phyloP scores from a whole-genome alignment of 345 rosid genomes.

The Citrus trifoliata region DNA sequence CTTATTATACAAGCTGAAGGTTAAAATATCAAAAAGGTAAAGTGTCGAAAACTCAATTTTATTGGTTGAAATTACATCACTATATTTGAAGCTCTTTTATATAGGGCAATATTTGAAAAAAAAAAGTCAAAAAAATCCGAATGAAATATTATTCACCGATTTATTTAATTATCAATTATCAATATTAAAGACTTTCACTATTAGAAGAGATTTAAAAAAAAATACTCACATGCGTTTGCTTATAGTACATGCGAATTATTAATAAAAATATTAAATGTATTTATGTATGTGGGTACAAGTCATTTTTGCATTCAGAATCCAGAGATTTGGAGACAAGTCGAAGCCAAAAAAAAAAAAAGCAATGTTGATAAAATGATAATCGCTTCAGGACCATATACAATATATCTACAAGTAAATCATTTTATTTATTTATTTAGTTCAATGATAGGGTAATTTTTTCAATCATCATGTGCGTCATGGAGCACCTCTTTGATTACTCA shows the following conservation, averaged over 20 bases:
- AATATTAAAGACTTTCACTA: too few relatives aligned
- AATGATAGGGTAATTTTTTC: not conserved
- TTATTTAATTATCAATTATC: too few relatives aligned
- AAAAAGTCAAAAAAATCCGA: too few relatives aligned
- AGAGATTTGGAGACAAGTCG: not conserved
- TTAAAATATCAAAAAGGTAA: too few relatives aligned
- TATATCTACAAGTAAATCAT: not conserved
- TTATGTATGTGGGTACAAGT: not conserved
- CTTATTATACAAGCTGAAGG: too few relatives aligned
- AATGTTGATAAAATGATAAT: not conserved
- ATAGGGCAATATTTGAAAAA: too few relatives aligned
- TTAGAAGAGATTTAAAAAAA: too few relatives aligned
- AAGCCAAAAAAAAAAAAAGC: not conserved
- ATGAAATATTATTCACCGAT: too few relatives aligned
- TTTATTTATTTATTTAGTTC: not conserved
- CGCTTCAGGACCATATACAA: not conserved
- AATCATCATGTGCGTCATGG: constrained; percentile 6
- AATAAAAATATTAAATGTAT: not conserved
- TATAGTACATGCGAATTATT: not conserved
- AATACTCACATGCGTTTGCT: not conserved
- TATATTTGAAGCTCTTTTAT: too few relatives aligned
- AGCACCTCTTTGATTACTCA: not conserved
- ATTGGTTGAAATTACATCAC: too few relatives aligned
- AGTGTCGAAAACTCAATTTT: too few relatives aligned
- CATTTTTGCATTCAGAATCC: not conserved